phyloP scores from a whole-genome alignment of 1,139 yeast species.

The Saccharomyces pastorianus region DNA sequence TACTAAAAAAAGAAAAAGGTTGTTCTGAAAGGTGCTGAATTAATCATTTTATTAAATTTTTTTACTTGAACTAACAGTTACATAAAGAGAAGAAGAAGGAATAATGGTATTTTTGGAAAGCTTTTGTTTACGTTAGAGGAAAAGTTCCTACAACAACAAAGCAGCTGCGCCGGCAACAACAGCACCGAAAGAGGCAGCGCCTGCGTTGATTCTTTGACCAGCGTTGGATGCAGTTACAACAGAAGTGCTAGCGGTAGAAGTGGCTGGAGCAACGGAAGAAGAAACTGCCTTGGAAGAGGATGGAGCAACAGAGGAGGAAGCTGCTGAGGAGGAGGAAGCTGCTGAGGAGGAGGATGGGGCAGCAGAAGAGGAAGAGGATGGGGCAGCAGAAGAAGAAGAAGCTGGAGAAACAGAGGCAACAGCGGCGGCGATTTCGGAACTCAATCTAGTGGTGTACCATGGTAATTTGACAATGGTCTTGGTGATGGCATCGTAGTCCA shows the following conservation, averaged over 20 bases:
- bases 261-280: neutral
- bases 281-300: conserved; percentile 11
- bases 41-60: too few relatives aligned
- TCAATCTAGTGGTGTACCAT: conserved; percentile 38
- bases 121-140: neutral
- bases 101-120: neutral
- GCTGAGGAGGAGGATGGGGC: conserved; percentile 12
- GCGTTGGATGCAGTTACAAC: conserved; percentile 2
- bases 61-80: neutral
- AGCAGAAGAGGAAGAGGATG: conserved; percentile 14
- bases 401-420: conserved; percentile 18
- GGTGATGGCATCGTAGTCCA: conserved; percentile 27
- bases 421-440: conserved; percentile 23
- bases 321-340: conserved; percentile 14
- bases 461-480: conserved; percentile 35
- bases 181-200: conserved; percentile 4
- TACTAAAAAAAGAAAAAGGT: neutral
- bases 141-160: conserved; percentile 3
- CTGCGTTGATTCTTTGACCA: conserved; percentile 3
- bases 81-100: neutral
- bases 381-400: conserved; percentile 16
- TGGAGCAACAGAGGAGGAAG: conserved; percentile 16
- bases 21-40: too few relatives aligned
- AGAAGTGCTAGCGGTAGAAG: neutral
- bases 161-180: conserved; percentile 6